Evolutionary conservation across 306 rosid genomes (phyloP), one percentile per base, ranked within the genome.

Genomic region (Quercus rubra): DNA sequence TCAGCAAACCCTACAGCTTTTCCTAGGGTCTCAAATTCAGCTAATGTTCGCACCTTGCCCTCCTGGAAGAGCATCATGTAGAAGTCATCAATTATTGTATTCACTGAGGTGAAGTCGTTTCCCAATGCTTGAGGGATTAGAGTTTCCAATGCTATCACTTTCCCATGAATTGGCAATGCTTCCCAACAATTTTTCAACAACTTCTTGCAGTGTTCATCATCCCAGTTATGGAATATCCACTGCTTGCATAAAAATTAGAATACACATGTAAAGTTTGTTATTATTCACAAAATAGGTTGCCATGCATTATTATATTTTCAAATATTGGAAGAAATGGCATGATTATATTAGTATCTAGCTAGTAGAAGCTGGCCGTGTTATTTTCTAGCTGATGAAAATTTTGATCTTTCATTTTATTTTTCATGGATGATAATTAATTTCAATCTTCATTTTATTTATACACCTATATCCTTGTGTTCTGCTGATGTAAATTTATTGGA

Each of bases 161-260:
- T 80, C 21, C 78, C 75, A n/a, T 28, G 14, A 27, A 38, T 57
- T 4, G 75, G 70, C 7, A 80, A 27, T 27, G 70, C 70, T 35
- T 66, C 61, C 58, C 68, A 67, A 33, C 75, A 80, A 5, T 67
- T 74, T 55, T 31, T 80, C 18, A 55, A 12, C 28, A 64, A 4
- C 51, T 64, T 33, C 68, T 57, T 73, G 62, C 82, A 79, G 0
- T 49, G 41, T 1, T 72, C 74, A 9, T 79, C 78, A 20, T 18
- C 43, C 78, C 78, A 79, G 54, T 62, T 62, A 64, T 62, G 78
- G 4, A 79, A 66, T 30, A 79, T 35, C 25, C 30, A 52, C 78
- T 79, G 62, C 5, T 61, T 25, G 25, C 12, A 8, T 9, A n/a
- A 1, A 57, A 19, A 56, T n/a, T 23, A 70, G 52, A 30, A n/a